phyloP scores from a whole-genome alignment of 2,329 filamentous ascomycete species.

The Colletotrichum viniferum region DNA sequence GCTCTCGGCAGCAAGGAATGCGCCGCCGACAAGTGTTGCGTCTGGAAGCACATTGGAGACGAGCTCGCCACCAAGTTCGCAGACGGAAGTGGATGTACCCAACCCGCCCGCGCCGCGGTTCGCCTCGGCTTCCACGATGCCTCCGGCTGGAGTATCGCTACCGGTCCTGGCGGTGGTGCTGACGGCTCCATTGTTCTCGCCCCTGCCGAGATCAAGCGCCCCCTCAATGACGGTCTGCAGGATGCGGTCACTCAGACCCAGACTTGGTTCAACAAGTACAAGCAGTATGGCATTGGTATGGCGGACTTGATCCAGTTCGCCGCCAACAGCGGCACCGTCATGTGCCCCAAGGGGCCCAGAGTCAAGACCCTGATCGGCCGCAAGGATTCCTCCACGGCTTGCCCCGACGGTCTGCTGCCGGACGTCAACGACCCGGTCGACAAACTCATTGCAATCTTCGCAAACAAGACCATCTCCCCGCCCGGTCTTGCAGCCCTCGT shows the following conservation, averaged over 20 bases:
- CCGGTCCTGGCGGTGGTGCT: slow-evolving; percentile 43
- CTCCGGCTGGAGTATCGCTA: slow-evolving; percentile 43
- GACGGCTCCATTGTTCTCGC: slow-evolving; percentile 49
- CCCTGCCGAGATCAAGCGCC: slow-evolving; percentile 33
- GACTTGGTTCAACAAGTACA: slow-evolving; percentile 45
- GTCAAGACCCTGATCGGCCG: slow-evolving; percentile 57
- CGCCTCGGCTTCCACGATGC: slow-evolving; percentile 55
- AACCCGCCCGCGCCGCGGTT: slow-evolving; percentile 46
- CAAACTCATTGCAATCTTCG: slow-evolving; percentile 52
- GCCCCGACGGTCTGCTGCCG: slow-evolving; percentile 48
- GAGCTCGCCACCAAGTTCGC: slow-evolving; percentile 40
- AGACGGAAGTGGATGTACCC: slow-evolving; percentile 43
- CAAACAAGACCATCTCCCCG: slow-evolving; percentile 56
- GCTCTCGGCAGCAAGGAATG: slow-evolving; percentile 25
- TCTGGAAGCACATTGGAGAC: slow-evolving; percentile 46
- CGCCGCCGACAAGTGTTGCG: slow-evolving; percentile 46
- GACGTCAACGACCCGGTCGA: slow-evolving; percentile 44
- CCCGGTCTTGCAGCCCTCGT: slow-evolving; percentile 57
- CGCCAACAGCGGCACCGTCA: slow-evolving; percentile 51
- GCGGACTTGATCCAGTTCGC: slow-evolving; percentile 62
- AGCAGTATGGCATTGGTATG: slow-evolving; percentile 44
- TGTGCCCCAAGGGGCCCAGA: slow-evolving; percentile 50
- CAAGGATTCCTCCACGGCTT: slow-evolving; percentile 43
- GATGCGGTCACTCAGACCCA: slow-evolving; percentile 44
- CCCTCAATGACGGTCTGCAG: slow-evolving; percentile 52